Evolutionary conservation across 2,329 filamentous ascomycete genomes (phyloP).

Genomic region (Colletotrichum tropicicola): DNA sequence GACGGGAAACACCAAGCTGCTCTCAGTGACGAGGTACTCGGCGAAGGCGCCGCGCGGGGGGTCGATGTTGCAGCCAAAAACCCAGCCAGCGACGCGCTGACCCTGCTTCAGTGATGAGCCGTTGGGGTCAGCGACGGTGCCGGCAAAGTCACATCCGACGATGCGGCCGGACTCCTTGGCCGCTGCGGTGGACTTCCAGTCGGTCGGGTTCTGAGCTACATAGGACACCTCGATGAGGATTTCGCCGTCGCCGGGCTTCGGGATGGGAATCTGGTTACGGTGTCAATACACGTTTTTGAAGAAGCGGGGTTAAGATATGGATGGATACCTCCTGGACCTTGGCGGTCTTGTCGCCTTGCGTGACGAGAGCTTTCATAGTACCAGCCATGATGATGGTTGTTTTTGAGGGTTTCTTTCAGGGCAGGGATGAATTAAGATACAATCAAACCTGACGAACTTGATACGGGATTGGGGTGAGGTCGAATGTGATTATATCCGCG

Average conservation of each 20-base stretch:
- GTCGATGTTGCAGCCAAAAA: slow-evolving; percentile 37
- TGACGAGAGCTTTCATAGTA: slow-evolving; percentile 43
- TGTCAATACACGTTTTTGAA: not conserved
- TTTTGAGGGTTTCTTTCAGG: not conserved
- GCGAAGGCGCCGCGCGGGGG: slow-evolving; percentile 26
- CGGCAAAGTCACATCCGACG: slow-evolving; percentile 46
- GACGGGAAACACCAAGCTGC: slow-evolving; percentile 21
- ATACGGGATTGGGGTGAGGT: not conserved
- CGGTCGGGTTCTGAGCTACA: slow-evolving; percentile 45
- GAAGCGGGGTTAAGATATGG: not conserved
- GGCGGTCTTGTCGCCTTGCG: slow-evolving; percentile 37
- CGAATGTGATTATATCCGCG: not conserved
- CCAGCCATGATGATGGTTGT: not conserved
- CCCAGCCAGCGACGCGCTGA: slow-evolving; percentile 44
- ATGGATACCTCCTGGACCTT: slow-evolving; percentile 35
- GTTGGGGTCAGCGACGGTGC: slow-evolving; percentile 39
- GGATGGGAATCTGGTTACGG: slow-evolving; percentile 32
- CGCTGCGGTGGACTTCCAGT: slow-evolving; percentile 39
- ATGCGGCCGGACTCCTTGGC: slow-evolving; percentile 34
- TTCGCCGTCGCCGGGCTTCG: slow-evolving; percentile 39
- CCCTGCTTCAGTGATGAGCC: slow-evolving; percentile 39
- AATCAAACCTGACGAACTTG: not conserved
- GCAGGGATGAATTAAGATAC: not conserved
- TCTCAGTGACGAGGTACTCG: slow-evolving; percentile 27
- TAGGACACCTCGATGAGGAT: slow-evolving; percentile 43